Base-by-base conservation (phyloP, 2,329 filamentous ascomycete species). In the Akanthomyces uredinophilus region DNA sequence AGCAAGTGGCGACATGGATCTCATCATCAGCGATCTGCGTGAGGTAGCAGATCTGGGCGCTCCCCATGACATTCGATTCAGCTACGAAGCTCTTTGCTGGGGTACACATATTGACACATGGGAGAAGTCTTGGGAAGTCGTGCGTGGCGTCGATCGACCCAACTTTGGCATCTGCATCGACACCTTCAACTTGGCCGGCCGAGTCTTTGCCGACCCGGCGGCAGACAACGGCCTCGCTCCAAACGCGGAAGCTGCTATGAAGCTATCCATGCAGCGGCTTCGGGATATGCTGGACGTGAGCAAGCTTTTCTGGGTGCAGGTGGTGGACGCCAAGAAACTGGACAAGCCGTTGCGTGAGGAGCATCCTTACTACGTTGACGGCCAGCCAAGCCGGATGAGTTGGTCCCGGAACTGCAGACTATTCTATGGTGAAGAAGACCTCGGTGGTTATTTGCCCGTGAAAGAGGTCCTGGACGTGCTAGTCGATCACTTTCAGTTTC, bases 81-180 rank as follows among this genome's bases (percentile, higher is more conserved):
- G 85, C 0, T 92, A 91, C 71, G 90, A 93, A 72, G 83, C 83
- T 18, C 78, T 92, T 3, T 84, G 81, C 67, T 92, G 86, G 83
- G 88, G 87, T 8, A 91, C 87, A 0, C 80, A 84, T 61, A 77
- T 86, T 64, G 81, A 90, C 70, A 85, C 79, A 0, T 92, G 90
- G 90, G 88, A 91, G 71, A 75, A 78, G 29, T 83, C 81, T 65
- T 92, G 87, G 86, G 83, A 86, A 3, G 78, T 91, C 3, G 85
- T 91, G 0, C 73, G 80, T 66, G 74, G 74, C 5, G 87, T 91
- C 20, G 79, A 90, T 70, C 74, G 87, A 10, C 74, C 81, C 2
- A 92, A 92, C 73, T 91, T 92, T 69, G 89, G 89, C 10, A 77
- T 91, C 54, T 91, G 88, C 70, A 78, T 92, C 41, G 89, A 92